phyloP scores from a whole-genome alignment of 768 basidiomycete genomes.

The Lactifluus piperatus region DNA sequence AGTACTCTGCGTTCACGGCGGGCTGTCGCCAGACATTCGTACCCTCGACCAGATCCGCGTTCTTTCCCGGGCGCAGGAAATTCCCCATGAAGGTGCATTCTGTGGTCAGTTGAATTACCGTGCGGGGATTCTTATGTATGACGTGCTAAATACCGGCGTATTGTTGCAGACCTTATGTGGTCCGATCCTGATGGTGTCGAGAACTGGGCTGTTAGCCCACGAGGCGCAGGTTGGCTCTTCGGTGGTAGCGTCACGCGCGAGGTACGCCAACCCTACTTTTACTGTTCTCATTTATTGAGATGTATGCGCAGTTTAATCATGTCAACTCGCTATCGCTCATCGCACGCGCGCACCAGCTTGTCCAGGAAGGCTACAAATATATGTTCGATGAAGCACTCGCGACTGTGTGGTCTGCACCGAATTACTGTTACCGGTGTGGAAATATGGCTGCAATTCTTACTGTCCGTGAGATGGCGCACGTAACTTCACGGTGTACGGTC shows the following conservation, averaged over 20 bases:
- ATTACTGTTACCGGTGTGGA: too few relatives aligned
- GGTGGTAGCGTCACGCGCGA: slow-evolving; percentile 80
- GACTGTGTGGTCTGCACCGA: too few relatives aligned
- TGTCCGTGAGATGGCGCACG: slow-evolving; percentile 59
- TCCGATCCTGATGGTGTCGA: slow-evolving; percentile 93
- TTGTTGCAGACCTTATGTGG: slow-evolving; percentile 84
- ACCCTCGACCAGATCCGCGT: slow-evolving; percentile 93
- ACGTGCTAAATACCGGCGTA: not conserved
- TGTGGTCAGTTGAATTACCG: slow-evolving; percentile 50
- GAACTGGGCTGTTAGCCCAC: slow-evolving; percentile 94
- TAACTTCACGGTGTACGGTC: slow-evolving; percentile 75
- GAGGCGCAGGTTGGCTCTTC: slow-evolving; percentile 95
- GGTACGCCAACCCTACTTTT: slow-evolving; percentile 32
- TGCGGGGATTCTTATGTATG: not conserved
- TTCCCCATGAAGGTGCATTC: slow-evolving; percentile 96
- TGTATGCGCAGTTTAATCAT: slow-evolving; percentile 67
- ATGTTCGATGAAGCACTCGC: slow-evolving; percentile 94
- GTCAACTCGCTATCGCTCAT: slow-evolving; percentile 82
- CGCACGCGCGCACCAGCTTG: slow-evolving; percentile 93
- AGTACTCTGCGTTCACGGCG: slow-evolving; percentile 91
- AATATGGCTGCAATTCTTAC: slow-evolving; percentile 92
- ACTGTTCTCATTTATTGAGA: not conserved
- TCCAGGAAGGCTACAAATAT: slow-evolving; percentile 92
- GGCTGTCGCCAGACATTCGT: slow-evolving; percentile 90
- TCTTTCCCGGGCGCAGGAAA: slow-evolving; percentile 90